Conservation (phyloP, 208 protist species). For the Borovskyia barvae region DNA sequence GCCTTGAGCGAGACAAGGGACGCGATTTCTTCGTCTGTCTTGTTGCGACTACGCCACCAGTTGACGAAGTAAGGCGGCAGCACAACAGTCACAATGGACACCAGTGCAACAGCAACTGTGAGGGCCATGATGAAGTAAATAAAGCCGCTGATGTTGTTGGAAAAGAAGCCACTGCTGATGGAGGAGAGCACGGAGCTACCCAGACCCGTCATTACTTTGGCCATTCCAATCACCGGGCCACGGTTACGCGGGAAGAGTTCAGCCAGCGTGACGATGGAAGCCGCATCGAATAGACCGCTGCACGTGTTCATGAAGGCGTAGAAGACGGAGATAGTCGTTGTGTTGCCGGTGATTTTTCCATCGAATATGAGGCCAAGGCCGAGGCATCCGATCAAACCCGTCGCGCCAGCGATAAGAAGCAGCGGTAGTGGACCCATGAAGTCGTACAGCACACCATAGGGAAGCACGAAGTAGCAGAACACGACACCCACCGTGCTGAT, state of each 20-base stretch:
- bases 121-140: constrained; percentile 73
- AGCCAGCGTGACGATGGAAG: constrained; percentile 51
- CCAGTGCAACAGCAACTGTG: constrained; percentile 26
- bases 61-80: constrained; percentile 71
- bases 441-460: constrained; percentile 64
- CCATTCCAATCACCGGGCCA: constrained; percentile 52
- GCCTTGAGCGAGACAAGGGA: constrained; percentile 30
- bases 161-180: constrained; percentile 55
- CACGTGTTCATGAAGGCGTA: constrained; percentile 65
- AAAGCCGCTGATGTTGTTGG: constrained; percentile 47
- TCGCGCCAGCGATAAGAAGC: constrained; percentile 31
- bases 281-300: constrained; percentile 51
- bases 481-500: constrained; percentile 66
- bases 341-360: constrained; percentile 43
- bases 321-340: constrained; percentile 58
- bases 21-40: constrained; percentile 36
- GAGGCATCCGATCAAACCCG: constrained; percentile 41
- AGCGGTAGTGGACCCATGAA: constrained; percentile 40
- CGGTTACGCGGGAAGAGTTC: constrained; percentile 70
- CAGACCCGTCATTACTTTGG: constrained; percentile 72
- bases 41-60: constrained; percentile 50
- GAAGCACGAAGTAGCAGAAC: constrained; percentile 72
- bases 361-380: constrained; percentile 51
- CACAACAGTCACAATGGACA: constrained; percentile 26
- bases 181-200: constrained; percentile 66